Base-by-base conservation (phyloP, 148 eudicot genomes). In the Heliamphora exappendiculata region DNA sequence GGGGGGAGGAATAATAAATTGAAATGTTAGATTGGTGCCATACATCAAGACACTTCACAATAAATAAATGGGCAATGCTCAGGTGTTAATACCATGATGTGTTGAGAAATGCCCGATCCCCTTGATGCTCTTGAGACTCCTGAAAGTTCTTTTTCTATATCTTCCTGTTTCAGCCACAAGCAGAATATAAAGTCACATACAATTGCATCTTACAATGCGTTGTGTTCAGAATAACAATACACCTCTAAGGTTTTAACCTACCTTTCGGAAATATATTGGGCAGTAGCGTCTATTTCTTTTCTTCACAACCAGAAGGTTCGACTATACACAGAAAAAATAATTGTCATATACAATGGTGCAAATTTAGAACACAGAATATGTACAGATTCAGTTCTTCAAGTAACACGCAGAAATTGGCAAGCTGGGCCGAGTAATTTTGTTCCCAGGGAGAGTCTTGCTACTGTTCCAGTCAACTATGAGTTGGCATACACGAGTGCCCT, bases 231-330 rank as follows among this genome's bases (percentile, higher is more conserved):
- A 28, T 19, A 53, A 51, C 28, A 59, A 29, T 11, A 12, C 51
- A 67, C 66, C 31, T n/a, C 55, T 57, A 75, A 22, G 74, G 41
- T 17, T 45, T 53, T 67, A 72, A 79, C 88, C 59, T 65, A 91
- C 97, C 98, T 91, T 94, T 80, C 89, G 86, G 72, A 94, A 94
- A 84, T 88, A 94, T 67, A 94, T 83, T 26, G 98, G 98, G 78
- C 89, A 88, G 75, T 90, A 91, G 12, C 98, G 91, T 85, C 83
- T 91, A 80, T 89, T 89, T 82, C 82, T 90, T 83, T 78, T 91
- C 94, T 87, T 94, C 78, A 90, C 92, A 13, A 90, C 97, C 66
- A 94, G 85, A 39, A 91, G 97, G 50, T 94, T 97, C 1, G 98
- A 94, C 98, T 94, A 90, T 77, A 72, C 7, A 75, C 66, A 74